Evolutionary conservation across 164 flowering plant species (phyloP).

Genomic region (Magnolia officinalis): DNA sequence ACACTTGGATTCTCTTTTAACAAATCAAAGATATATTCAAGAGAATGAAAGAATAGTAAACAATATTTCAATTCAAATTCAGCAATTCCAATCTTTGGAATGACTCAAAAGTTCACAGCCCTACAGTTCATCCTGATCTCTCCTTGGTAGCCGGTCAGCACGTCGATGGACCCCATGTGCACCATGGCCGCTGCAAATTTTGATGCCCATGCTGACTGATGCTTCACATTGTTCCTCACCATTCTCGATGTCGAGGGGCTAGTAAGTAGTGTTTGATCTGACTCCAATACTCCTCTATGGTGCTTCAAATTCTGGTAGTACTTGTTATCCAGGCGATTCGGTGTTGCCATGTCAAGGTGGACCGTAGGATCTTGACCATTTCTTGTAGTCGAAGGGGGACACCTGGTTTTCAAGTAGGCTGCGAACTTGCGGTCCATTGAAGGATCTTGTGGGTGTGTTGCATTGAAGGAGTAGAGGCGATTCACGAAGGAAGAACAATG

Average conservation of each 20-base stretch:
- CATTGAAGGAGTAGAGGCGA: background rate
- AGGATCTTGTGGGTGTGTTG: background rate
- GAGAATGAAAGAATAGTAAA: background rate
- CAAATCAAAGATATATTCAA: background rate
- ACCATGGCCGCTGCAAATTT: conserved; percentile 11
- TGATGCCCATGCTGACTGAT: conserved; percentile 26
- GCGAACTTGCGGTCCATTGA: background rate
- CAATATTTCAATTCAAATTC: background rate
- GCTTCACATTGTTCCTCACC: background rate
- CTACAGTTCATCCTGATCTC: conserved; percentile 10
- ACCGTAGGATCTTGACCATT: background rate
- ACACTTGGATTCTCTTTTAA: background rate
- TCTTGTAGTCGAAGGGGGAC: background rate
- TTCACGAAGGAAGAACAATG: background rate
- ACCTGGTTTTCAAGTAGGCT: background rate
- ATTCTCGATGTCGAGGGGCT: background rate
- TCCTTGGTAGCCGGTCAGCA: conserved; percentile 3
- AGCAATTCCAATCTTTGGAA: background rate
- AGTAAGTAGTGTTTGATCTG: background rate
- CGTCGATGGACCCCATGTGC: conserved; percentile 7
- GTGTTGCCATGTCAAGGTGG: background rate
- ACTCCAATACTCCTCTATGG: background rate
- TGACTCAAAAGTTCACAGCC: conserved; percentile 9
- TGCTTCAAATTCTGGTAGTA: conserved; percentile 5
- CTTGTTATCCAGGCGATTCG: conserved; percentile 5